Evolutionary conservation across 2,329 filamentous ascomycete species (phyloP).

Genomic region (Ceratocystis destructans): DNA sequence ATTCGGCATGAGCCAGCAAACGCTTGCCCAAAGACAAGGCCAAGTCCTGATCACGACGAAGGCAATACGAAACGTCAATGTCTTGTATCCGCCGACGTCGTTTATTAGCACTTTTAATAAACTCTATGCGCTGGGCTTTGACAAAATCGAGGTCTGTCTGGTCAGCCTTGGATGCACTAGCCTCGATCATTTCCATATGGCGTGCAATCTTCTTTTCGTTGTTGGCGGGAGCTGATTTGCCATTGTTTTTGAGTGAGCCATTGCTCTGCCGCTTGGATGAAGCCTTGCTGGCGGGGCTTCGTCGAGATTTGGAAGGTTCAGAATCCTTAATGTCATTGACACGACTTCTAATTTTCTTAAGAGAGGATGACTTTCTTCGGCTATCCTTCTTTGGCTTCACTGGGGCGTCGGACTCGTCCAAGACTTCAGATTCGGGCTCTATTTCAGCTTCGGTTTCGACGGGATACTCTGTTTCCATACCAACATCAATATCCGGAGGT

Average conservation of each 20-base stretch:
- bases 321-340: conserved; percentile 39
- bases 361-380: conserved; percentile 12
- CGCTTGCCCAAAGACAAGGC: conserved; percentile 44
- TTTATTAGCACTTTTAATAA: conserved; percentile 47
- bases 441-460: conserved; percentile 19
- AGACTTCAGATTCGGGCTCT: conserved; percentile 14
- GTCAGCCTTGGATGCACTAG: conserved; percentile 28
- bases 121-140: conserved; percentile 34
- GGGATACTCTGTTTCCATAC: conserved; percentile 13
- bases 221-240: conserved; percentile 45
- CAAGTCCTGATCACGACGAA: conserved; percentile 48
- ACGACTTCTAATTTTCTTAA: conserved; percentile 32
- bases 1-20: conserved; percentile 53
- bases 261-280: conserved; percentile 47
- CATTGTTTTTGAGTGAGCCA: conserved; percentile 43
- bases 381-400: conserved; percentile 20
- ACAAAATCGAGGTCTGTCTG: conserved; percentile 28
- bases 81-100: conserved; percentile 53
- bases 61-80: conserved; percentile 49
- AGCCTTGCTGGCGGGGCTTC: conserved; percentile 38
- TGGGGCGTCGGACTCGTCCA: conserved; percentile 20
- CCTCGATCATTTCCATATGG: conserved; percentile 31
- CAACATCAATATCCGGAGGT: conserved; percentile 12
- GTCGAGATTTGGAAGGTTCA: conserved; percentile 37
- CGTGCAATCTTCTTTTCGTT: conserved; percentile 31